Base-by-base conservation (phyloP, 2,329 filamentous ascomycete genomes). In the Alternaria sp. region DNA sequence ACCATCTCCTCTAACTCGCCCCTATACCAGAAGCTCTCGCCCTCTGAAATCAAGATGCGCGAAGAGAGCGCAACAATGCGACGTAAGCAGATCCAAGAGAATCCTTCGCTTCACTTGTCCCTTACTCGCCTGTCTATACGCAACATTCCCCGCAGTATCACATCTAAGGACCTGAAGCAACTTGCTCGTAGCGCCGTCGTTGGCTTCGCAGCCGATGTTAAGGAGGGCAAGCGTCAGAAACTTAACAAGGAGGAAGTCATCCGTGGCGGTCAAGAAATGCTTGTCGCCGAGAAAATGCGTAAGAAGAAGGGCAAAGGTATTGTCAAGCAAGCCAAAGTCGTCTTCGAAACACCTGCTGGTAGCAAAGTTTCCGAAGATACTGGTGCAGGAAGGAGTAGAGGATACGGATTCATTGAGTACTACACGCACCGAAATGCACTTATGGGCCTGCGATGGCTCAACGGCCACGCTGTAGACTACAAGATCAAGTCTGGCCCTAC, bases 361-460 rank as follows among this genome's bases (percentile, higher is more conserved):
- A 88, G 88, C 72, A 98, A 97, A 81, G 88, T 97, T 14, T 80
- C 85, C 8, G 93, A 96, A 80, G 85, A 87, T 43, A 88, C 84
- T 51, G 93, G 91, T 7, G 93, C 89, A 7, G 94, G 94, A 47
- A 87, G 91, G 75, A 95, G 91, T 76, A 88, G 94, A 76, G 95
- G 95, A 5, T 99, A 99, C 77, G 95, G 96, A 12, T 99, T 99
- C 82, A 91, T 99, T 68, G 95, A 99, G 81, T 99, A 97, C 80
- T 91, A 89, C 66, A 95, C 92, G 30, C 95, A 99, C 75, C 90
- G 95, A 51, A 94, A 91, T 84, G 95, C 95, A 14, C 85, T 99
- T 39, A 98, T 98, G 92, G 95, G 93, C 24, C 83, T 99, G 64
- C 86, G 95, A 47, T 98, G 93, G 89, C 85, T 99, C 58, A 99